Evolutionary conservation across 23 red algal species (phyloP), one percentile per base, ranked within the genome.

Genomic region (Cyanidioschyzon merolae): DNA sequence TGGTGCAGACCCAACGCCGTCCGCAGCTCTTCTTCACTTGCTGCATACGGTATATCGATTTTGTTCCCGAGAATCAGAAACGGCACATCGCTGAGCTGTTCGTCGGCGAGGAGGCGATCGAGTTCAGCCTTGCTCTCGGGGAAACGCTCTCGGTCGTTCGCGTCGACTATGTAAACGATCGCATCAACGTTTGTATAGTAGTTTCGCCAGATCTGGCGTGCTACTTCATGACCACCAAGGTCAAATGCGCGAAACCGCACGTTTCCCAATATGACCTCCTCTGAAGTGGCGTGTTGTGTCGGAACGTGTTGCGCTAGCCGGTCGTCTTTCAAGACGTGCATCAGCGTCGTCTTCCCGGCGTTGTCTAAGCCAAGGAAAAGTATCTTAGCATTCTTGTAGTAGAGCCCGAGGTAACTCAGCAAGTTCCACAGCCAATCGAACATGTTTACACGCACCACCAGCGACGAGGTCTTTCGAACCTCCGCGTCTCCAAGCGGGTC

Each of bases 61-160:
- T 98, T 98, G 58, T 98, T 98, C 30, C 94, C 94, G 1, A 98
- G 85, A 34, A 98, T 92, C 37, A 98, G 89, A 76, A 98, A 98
- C 37, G 94, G 94, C 30, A 98, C 94, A 67, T 98, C 94, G 34
- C 76, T 84, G 15, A 98, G 85, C 83, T 89, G 84, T 68, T 91
- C 89, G 50, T 98, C 94, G 39, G 74, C 79, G 29, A 98, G 76
- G 29, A 98, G 78, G 2, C 74, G 71, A 41, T 91, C 94, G 26
- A 98, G 88, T 76, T 98, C 94, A 27, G 79, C 84, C 85, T 92
- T 91, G 31, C 86, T 88, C 76, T 98, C 94, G 0, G 79, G 51
- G 36, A 98, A 98, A 41, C 94, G 85, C 63, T 98, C 94, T 15
- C 94, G 82, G 29, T 98, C 94, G 0, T 84, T 86, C 58, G 94